Evolutionary conservation across 2,329 filamentous ascomycete species (phyloP).

Genomic region (Epichloe sibirici): DNA sequence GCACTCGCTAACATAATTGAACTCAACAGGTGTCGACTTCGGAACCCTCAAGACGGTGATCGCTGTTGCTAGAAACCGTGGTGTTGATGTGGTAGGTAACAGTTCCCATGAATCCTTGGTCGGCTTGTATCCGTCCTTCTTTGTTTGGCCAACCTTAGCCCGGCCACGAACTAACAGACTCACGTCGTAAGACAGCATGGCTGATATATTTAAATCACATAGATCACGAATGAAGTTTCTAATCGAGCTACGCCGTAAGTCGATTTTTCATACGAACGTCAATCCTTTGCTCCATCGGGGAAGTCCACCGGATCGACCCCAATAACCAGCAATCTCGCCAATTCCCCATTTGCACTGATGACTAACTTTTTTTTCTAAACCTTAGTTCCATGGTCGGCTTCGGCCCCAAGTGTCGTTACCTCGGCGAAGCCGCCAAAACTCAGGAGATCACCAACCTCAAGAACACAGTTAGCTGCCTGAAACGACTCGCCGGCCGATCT

Average conservation of each 20-base stretch:
- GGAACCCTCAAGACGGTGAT: slow-evolving; percentile 95
- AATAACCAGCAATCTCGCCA: too few relatives aligned
- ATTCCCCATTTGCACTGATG: background rate
- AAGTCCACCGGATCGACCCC: too few relatives aligned
- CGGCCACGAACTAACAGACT: background rate
- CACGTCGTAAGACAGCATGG: background rate
- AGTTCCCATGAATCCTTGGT: background rate
- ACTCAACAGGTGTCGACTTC: slow-evolving; percentile 66
- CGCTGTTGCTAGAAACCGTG: slow-evolving; percentile 94
- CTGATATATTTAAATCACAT: slow-evolving; percentile 7
- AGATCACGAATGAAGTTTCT: slow-evolving; percentile 99
- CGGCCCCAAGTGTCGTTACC: slow-evolving; percentile 82
- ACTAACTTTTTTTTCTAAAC: background rate
- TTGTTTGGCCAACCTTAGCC: background rate
- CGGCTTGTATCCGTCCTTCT: background rate
- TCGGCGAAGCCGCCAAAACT: slow-evolving; percentile 93
- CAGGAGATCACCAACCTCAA: slow-evolving; percentile 99
- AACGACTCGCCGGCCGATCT: slow-evolving; percentile 79
- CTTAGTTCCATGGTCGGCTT: slow-evolving; percentile 84
- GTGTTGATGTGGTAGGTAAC: slow-evolving; percentile 89
- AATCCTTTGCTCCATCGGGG: slow-evolving; percentile 7
- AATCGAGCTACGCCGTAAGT: slow-evolving; percentile 96
- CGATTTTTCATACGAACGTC: slow-evolving; percentile 8
- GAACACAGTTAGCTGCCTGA: slow-evolving; percentile 90
- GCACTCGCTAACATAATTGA: slow-evolving; percentile 7